phyloP scores from a whole-genome alignment of 805 yeast species.

The Lachancea sp. region DNA sequence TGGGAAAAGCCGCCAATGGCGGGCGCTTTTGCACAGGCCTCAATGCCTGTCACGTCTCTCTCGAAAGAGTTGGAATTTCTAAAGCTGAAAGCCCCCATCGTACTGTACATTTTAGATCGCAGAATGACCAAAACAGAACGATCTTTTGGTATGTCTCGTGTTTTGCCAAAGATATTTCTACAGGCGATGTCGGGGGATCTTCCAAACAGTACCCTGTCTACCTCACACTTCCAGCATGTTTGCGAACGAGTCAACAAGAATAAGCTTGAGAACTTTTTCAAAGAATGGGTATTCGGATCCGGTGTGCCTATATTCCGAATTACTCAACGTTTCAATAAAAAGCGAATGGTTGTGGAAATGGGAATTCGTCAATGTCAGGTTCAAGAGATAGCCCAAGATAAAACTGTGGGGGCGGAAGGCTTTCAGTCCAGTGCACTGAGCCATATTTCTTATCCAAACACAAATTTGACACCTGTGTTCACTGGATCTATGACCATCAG shows the following conservation, averaged over 20 bases:
- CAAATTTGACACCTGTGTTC: slow-evolving; percentile 40
- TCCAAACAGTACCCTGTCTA: slow-evolving; percentile 66
- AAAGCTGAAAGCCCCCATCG: slow-evolving; percentile 76
- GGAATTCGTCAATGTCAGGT: slow-evolving; percentile 85
- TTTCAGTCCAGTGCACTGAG: slow-evolving; percentile 26
- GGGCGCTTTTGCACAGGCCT: slow-evolving; percentile 39
- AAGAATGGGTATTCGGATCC: slow-evolving; percentile 86
- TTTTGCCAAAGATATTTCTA: slow-evolving; percentile 79
- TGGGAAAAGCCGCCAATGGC: slow-evolving; percentile 80
- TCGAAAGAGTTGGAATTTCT: slow-evolving; percentile 57
- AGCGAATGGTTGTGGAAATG: slow-evolving; percentile 90
- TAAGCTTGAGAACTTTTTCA: slow-evolving; percentile 74
- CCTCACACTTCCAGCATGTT: slow-evolving; percentile 83
- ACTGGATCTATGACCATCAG: slow-evolving; percentile 95
- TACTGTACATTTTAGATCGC: slow-evolving; percentile 74
- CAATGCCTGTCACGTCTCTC: slow-evolving; percentile 27
- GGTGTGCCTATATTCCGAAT: slow-evolving; percentile 88
- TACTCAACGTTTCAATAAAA: slow-evolving; percentile 88
- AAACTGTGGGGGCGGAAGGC: slow-evolving; percentile 23
- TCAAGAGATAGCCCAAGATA: slow-evolving; percentile 41
- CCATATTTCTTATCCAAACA: slow-evolving; percentile 18
- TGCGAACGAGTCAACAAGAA: slow-evolving; percentile 92
- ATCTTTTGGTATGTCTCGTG: slow-evolving; percentile 86
- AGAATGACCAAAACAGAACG: slow-evolving; percentile 96
- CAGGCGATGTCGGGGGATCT: slow-evolving; percentile 96